Conservation (phyloP, 2,329 filamentous ascomycete species). For the Septoria linicola region DNA sequence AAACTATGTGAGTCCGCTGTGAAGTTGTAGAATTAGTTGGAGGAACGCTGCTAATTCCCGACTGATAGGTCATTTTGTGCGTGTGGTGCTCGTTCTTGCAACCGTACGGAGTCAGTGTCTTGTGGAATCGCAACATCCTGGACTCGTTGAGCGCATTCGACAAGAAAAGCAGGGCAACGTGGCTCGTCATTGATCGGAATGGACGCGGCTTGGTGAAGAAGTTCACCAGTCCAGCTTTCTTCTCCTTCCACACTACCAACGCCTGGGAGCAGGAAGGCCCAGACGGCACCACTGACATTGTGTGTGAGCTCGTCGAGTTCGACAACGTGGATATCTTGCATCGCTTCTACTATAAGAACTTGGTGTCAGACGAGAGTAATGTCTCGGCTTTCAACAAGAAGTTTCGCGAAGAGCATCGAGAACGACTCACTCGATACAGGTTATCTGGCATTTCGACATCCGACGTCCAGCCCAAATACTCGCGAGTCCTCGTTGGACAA, state of each 20-base stretch:
- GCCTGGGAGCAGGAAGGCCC: slow-evolving; percentile 63
- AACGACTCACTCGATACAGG: slow-evolving; percentile 17
- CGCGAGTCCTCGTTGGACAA: not conserved
- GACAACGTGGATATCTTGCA: slow-evolving; percentile 64
- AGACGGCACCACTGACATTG: slow-evolving; percentile 49
- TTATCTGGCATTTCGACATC: slow-evolving; percentile 10
- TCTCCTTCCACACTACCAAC: slow-evolving; percentile 79
- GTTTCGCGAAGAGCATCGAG: not conserved
- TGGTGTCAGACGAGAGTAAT: slow-evolving; percentile 56
- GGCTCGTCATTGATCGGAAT: slow-evolving; percentile 72
- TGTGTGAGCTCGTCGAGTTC: slow-evolving; percentile 66
- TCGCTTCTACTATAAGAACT: slow-evolving; percentile 67
- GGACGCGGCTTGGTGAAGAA: slow-evolving; percentile 65
- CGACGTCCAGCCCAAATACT: not conserved
- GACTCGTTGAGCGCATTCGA: slow-evolving; percentile 68
- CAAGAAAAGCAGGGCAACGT: slow-evolving; percentile 56
- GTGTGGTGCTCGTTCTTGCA: slow-evolving; percentile 66
- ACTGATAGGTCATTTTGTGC: slow-evolving; percentile 56
- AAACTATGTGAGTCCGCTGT: slow-evolving; percentile 54
- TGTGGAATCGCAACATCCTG: slow-evolving; percentile 66
- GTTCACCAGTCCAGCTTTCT: slow-evolving; percentile 70
- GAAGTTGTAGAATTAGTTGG: no score
- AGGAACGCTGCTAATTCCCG: no score
- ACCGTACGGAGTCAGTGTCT: slow-evolving; percentile 58
- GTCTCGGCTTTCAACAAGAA: slow-evolving; percentile 7